phyloP scores from a whole-genome alignment of 495 filamentous ascomycete species.

The Sordaria brevicollis region DNA sequence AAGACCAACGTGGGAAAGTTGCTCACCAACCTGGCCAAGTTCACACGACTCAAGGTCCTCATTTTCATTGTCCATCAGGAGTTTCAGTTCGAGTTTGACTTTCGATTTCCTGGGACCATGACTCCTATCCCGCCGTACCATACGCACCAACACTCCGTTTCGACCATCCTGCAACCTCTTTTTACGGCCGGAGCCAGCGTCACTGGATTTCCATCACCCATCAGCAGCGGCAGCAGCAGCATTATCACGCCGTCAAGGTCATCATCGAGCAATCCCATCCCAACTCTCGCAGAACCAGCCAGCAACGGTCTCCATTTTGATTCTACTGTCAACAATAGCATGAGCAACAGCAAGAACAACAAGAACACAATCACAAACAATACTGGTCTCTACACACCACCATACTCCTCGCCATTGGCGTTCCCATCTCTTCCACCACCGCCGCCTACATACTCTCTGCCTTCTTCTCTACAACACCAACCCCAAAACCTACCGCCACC shows the following conservation, averaged over 20 bases:
- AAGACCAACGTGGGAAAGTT: slow-evolving; percentile 39
- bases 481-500: neutral
- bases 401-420: neutral
- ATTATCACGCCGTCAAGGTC: neutral
- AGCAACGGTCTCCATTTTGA: neutral
- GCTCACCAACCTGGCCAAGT: slow-evolving; percentile 32
- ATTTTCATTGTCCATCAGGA: slow-evolving; percentile 38
- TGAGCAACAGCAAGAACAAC: neutral
- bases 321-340: neutral
- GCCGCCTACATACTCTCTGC: neutral
- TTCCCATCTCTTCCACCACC: neutral
- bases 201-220: slow-evolving; percentile 4
- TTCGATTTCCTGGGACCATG: slow-evolving; percentile 19
- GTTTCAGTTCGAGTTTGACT: slow-evolving; percentile 36
- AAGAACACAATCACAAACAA: neutral
- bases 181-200: neutral
- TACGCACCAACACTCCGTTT: neutral
- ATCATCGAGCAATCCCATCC: neutral
- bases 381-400: neutral
- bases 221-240: neutral
- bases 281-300: neutral
- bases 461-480: neutral
- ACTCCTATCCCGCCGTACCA: slow-evolving; percentile 12
- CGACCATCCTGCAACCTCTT: neutral
- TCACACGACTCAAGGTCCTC: slow-evolving; percentile 29